phyloP scores from a whole-genome alignment of 352 stramenopile genomes.

The Pythium utonaiense region DNA sequence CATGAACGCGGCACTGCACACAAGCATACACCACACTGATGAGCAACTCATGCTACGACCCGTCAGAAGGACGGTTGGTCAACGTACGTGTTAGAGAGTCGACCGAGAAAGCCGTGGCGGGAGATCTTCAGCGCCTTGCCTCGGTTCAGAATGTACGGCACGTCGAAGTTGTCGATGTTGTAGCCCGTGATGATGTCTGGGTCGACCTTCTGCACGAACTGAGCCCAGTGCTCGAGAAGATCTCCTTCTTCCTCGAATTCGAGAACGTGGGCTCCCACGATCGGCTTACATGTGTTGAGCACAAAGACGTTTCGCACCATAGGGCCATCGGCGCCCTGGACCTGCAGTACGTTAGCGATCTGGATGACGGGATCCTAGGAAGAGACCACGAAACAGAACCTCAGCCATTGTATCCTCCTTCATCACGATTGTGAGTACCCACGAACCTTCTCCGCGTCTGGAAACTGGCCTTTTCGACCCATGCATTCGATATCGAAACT shows the following conservation, averaged over 20 bases:
- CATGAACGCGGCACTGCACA: slow-evolving; percentile 78
- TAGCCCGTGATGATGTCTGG: slow-evolving; percentile 99
- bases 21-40: no score
- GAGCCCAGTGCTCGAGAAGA: slow-evolving; percentile 97
- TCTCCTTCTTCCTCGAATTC: slow-evolving; percentile 95
- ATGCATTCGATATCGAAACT: slow-evolving; percentile 99
- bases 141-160: slow-evolving; percentile 98
- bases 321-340: slow-evolving; percentile 61
- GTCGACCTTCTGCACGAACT: slow-evolving; percentile 94
- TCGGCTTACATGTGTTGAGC: slow-evolving; percentile 96
- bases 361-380: slow-evolving; percentile 98
- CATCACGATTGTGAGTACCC: no score
- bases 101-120: slow-evolving; percentile 75
- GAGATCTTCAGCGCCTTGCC: slow-evolving; percentile 92
- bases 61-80: no score
- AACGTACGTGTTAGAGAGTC: slow-evolving; percentile 83
- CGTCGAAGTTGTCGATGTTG: slow-evolving; percentile 99
- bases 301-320: slow-evolving; percentile 97
- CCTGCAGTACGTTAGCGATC: slow-evolving; percentile 97
- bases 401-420: no score
- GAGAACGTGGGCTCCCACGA: slow-evolving; percentile 98
- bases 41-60: no score
- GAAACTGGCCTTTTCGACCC: slow-evolving; percentile 95
- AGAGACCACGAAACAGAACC: slow-evolving; percentile 19
- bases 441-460: slow-evolving; percentile 63